Percentiles rank a stretch among this genome's conserved stretches.
These are phyloP conservation scores for Salvia miltiorrhiza DNA, from an alignment of 257 asterid genomes.

Conservation along the genomic window DNA sequence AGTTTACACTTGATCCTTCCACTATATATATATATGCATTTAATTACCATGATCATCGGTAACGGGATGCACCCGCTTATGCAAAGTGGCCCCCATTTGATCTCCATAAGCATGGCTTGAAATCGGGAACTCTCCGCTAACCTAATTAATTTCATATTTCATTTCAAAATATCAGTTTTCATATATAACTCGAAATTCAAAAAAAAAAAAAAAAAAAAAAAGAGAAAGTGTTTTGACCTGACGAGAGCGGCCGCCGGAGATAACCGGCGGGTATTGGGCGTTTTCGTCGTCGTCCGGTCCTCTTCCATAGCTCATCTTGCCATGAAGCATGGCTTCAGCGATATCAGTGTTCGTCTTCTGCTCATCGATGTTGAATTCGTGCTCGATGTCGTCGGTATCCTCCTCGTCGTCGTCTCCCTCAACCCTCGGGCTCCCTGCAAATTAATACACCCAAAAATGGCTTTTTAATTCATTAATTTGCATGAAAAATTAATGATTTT, in stretches of 20 bases:
- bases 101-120: conserved; percentile 70
- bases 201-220: not conserved
- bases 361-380: conserved; percentile 86
- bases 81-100: conserved; percentile 64
- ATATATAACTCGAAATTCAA: too few species aligned
- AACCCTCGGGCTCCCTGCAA: conserved; percentile 88
- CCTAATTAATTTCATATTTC: conserved; percentile 36
- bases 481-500: too few species aligned
- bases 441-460: too few species aligned
- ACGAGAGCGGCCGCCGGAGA: conserved; percentile 71
- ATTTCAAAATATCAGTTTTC: not conserved
- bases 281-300: conserved; percentile 82
- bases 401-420: conserved; percentile 98
- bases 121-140: conserved; percentile 76
- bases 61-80: conserved; percentile 75
- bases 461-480: too few species aligned
- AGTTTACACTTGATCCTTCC: too few species aligned
- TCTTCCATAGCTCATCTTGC: conserved; percentile 96
- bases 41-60: conserved; percentile 61
- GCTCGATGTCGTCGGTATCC: conserved; percentile 89
- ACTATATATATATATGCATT: too few species aligned
- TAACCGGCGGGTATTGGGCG: conserved; percentile 74
- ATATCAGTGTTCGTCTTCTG: conserved; percentile 56
- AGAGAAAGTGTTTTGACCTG: conserved; percentile 41
- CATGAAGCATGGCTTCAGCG: conserved; percentile 91